Percentiles rank a stretch among this genome's conserved stretches.
Conservation (phyloP, 805 yeast species). For the Teunomyces funiuensis region DNA sequence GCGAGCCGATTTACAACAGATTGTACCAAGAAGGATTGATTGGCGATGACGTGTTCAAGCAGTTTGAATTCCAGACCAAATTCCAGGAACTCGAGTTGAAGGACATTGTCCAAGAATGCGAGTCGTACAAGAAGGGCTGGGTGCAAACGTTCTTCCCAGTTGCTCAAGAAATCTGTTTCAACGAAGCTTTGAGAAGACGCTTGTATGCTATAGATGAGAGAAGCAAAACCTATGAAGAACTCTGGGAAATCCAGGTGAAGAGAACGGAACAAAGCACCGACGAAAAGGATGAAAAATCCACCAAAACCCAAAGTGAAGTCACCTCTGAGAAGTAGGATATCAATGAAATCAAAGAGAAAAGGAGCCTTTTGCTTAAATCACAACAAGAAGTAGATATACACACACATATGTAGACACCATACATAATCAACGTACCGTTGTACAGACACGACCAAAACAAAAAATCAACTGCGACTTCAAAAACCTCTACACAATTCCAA, state of each 20-base stretch:
- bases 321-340: constrained; percentile 5
- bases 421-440: not conserved
- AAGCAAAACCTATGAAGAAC: constrained; percentile 27
- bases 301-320: constrained; percentile 2
- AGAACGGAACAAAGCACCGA: constrained; percentile 7
- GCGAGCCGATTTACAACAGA: constrained; percentile 63
- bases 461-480: not conserved
- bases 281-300: constrained; percentile 4
- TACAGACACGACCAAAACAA: constrained; percentile 3
- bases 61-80: constrained; percentile 74
- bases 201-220: constrained; percentile 45
- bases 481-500: not conserved
- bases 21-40: constrained; percentile 86
- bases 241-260: constrained; percentile 34
- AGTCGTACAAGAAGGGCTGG: constrained; percentile 75
- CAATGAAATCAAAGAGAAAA: not conserved
- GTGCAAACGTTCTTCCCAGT: constrained; percentile 69
- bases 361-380: not conserved
- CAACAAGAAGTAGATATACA: constrained; percentile 2
- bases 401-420: not conserved
- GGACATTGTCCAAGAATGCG: constrained; percentile 75
- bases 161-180: constrained; percentile 87
- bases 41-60: constrained; percentile 85
- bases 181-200: constrained; percentile 87
- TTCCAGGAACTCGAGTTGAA: constrained; percentile 78